Base-by-base conservation (phyloP, 257 asterid species). In the Capsicum baccatum region DNA sequence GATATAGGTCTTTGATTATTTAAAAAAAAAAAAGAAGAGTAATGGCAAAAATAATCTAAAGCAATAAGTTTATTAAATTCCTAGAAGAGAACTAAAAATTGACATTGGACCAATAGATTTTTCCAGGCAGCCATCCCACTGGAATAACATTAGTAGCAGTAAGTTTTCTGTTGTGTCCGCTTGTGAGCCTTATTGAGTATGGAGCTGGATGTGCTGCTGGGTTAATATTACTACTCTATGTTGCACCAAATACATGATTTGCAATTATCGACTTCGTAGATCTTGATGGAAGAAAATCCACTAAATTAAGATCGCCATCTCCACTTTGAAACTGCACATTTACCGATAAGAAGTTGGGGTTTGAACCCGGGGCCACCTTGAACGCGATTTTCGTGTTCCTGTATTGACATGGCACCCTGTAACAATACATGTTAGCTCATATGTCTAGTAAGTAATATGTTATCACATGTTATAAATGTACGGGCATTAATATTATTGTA, bases 371-470 rank as follows among this genome's bases (percentile, higher is more conserved):
- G 6, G 82, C 89, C 3, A 91, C 84, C 56, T 58, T 83, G 55
- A 92, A 81, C 6, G 16, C 79, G 2, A 92, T 57, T 1, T 85
- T 55, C 0, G 35, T 57, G 33, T 26, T 26, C 6, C 14, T 48
- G n/a, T 89, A 86, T 1, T 33, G 0, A 55, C 94, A 92, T 10
- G 71, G 74, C 11, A 88, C 91, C 84, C 93, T 91, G 59, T 47
- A 80, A 37, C 44, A 85, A 19, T 62, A 33, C 35, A 0, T 44
- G 62, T 26, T 26, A 26, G 33, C 33, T 26, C 33, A 26, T 26
- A 26, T 26, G 33, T 26, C 33, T 26, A 26, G 33, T 26, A 26
- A 26, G 33, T 56, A 5, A 56, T 14, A 56, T 13, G 59, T 13
- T 55, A 13, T 55, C 13, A 55, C 59, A 55, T 17, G 59, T 55